Percentiles rank a stretch among this genome's conserved stretches.
Evolutionary conservation across 805 yeast species (phyloP).

Genomic region (Clavispora asparagi): DNA sequence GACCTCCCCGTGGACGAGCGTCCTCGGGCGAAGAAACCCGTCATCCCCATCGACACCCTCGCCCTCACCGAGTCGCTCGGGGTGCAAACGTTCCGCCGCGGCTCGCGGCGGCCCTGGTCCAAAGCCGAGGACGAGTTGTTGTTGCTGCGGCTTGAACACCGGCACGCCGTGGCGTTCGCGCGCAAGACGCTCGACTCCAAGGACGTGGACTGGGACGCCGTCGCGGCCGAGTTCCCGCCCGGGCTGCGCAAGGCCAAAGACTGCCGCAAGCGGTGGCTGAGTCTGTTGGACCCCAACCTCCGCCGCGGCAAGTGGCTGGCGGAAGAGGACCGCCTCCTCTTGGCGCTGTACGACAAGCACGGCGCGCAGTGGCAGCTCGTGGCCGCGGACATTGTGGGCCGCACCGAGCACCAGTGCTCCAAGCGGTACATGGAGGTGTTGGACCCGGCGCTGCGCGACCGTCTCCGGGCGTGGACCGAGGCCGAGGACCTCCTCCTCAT

Average conservation of each 20-base stretch:
- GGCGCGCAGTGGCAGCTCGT: conserved; percentile 89
- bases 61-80: conserved; percentile 69
- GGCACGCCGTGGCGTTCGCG: conserved; percentile 19
- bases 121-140: conserved; percentile 64
- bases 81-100: conserved; percentile 64
- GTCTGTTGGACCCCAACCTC: conserved; percentile 76
- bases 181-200: conserved; percentile 28
- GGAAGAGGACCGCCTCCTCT: conserved; percentile 65
- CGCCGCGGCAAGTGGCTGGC: conserved; percentile 84
- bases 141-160: conserved; percentile 35
- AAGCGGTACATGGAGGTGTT: conserved; percentile 84
- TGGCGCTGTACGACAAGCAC: conserved; percentile 56
- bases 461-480: conserved; percentile 73
- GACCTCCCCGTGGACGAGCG: background rate
- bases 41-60: conserved; percentile 40
- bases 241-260: conserved; percentile 63
- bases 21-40: conserved; percentile 2
- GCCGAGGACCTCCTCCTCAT: conserved; percentile 73
- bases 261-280: conserved; percentile 83
- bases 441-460: conserved; percentile 72
- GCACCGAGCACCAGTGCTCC: conserved; percentile 95
- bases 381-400: conserved; percentile 66
- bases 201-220: conserved; percentile 56
- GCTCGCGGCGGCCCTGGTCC: conserved; percentile 66
- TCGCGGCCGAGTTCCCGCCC: conserved; percentile 42